These are phyloP conservation scores for Fusarium camptoceras DNA, from an alignment of 2,329 filamentous ascomycete genomes.

Conservation along the genomic window DNA sequence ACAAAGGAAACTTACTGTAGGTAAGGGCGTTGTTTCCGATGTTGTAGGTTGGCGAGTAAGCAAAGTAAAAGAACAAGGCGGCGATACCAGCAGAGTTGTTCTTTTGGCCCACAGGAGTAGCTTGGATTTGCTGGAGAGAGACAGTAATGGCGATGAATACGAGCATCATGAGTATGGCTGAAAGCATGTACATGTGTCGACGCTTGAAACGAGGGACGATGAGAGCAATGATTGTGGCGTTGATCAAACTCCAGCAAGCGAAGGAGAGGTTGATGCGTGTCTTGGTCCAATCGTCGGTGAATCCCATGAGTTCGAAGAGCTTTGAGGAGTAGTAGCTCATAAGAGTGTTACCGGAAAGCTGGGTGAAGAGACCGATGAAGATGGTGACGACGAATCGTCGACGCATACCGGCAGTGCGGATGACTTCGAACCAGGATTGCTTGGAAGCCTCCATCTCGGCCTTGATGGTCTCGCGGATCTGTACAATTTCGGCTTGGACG, in stretches of 20 bases:
- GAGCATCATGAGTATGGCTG: conserved; percentile 60
- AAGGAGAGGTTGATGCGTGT: conserved; percentile 60
- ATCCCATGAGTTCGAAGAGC: conserved; percentile 60
- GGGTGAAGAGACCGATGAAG: conserved; percentile 64
- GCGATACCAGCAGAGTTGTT: conserved; percentile 28
- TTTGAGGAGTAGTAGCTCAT: conserved; percentile 48
- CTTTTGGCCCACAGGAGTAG: conserved; percentile 39
- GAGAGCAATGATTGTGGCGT: conserved; percentile 55
- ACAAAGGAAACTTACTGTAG: conserved; percentile 33
- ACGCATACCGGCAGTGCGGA: conserved; percentile 62
- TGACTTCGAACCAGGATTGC: conserved; percentile 63
- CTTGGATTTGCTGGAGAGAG: conserved; percentile 54
- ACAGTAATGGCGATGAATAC: conserved; percentile 68
- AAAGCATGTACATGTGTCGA: conserved; percentile 64
- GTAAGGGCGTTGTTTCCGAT: conserved; percentile 41
- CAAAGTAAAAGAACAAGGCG: conserved; percentile 36
- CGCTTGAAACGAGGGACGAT: conserved; percentile 60
- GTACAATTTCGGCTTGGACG: conserved; percentile 69
- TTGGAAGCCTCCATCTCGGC: conserved; percentile 64
- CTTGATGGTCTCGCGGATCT: conserved; percentile 68
- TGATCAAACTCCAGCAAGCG: conserved; percentile 59
- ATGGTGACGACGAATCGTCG: conserved; percentile 61
- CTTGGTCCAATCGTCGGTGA: conserved; percentile 55
- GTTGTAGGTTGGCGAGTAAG: conserved; percentile 35
- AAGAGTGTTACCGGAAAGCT: conserved; percentile 62